These are phyloP conservation scores for Dichotomopilus funicola DNA, from an alignment of 2,329 filamentous ascomycete genomes.

Conservation along the genomic window DNA sequence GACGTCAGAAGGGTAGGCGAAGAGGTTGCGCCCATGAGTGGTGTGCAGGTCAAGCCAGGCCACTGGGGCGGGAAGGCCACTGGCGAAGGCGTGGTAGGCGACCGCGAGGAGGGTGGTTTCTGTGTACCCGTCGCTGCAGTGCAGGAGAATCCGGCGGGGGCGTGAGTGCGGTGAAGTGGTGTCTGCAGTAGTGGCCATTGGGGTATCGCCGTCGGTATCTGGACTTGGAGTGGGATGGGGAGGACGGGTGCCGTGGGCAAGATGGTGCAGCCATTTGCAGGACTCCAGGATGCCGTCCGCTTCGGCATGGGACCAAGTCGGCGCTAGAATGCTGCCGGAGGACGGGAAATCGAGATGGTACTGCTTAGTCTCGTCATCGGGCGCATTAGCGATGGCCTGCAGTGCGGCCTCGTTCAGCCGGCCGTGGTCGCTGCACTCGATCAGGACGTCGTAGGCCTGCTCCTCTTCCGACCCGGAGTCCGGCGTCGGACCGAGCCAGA, in stretches of 20 bases:
- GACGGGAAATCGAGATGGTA: constrained; percentile 74
- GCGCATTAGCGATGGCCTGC: constrained; percentile 52
- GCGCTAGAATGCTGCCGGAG: constrained; percentile 84
- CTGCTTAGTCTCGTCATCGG: constrained; percentile 36
- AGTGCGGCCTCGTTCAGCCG: constrained; percentile 65
- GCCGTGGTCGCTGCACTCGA: constrained; percentile 84
- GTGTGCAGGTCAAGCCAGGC: constrained; percentile 85
- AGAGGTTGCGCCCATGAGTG: constrained; percentile 81
- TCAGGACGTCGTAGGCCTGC: constrained; percentile 69
- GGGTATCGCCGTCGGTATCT: constrained; percentile 40
- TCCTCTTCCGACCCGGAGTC: constrained; percentile 56
- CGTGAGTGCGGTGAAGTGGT: constrained; percentile 20
- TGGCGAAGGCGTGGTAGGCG: constrained; percentile 89
- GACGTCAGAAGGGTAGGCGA: constrained; percentile 89
- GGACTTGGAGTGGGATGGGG: constrained; percentile 16
- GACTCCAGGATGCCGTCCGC: constrained; percentile 78
- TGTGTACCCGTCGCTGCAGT: constrained; percentile 94
- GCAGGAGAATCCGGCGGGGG: constrained; percentile 71
- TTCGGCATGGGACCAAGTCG: constrained; percentile 76
- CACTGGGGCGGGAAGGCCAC: constrained; percentile 70
- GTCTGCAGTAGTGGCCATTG: constrained; percentile 36
- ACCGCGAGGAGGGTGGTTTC: constrained; percentile 85
- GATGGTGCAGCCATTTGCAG: constrained; percentile 81
- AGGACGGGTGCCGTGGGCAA: constrained; percentile 60
- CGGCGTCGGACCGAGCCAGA: constrained; percentile 84